A percentile compares a stretch with the other conserved stretches of the same genome.
Conservation (phyloP, 306 rosid species). For the Neltuma alba region DNA sequence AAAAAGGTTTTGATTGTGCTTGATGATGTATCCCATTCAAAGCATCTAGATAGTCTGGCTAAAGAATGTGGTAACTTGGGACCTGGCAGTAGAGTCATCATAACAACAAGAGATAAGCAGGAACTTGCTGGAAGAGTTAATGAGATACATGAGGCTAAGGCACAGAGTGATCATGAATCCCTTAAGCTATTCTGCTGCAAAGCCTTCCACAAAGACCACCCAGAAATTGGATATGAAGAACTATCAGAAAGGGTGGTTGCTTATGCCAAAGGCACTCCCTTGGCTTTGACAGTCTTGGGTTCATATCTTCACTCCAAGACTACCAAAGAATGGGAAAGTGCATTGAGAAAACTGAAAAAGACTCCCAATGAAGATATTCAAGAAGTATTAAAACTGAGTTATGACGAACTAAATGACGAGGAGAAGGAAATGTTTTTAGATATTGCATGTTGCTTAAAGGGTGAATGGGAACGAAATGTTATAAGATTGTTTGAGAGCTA, state of each 20-base stretch:
- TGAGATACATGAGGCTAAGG: constrained; percentile 6
- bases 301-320: not conserved
- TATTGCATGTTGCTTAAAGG: not conserved
- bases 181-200: constrained; percentile 30
- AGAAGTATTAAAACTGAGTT: not conserved
- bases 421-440: not conserved
- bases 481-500: not conserved
- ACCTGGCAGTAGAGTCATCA: not conserved
- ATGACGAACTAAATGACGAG: not conserved
- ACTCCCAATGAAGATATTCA: not conserved
- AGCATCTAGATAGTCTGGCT: not conserved
- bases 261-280: constrained; percentile 18
- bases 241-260: not conserved
- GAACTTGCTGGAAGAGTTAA: not conserved
- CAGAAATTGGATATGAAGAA: not conserved
- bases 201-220: constrained; percentile 24
- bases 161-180: constrained; percentile 8
- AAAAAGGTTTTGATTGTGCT: not conserved
- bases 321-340: not conserved
- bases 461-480: not conserved
- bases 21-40: not conserved
- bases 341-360: not conserved
- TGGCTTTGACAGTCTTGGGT: constrained; percentile 23
- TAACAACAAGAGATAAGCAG: not conserved
- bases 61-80: not conserved